Conservation (phyloP, 2,329 filamentous ascomycete species). For the Xylaria sp. region DNA sequence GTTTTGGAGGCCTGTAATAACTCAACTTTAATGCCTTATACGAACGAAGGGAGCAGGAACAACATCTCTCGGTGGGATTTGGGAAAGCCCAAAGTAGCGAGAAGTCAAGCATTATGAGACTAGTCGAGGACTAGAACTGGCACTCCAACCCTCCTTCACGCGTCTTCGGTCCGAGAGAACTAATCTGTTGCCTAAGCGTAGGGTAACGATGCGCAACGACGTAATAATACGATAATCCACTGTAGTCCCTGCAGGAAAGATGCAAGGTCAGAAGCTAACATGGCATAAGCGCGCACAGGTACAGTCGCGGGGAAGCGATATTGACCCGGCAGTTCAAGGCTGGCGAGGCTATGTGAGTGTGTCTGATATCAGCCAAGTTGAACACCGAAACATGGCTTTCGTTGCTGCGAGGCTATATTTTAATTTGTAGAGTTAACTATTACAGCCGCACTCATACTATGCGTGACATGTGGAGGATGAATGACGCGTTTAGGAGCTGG, state of each 20-base stretch:
- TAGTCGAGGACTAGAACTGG: neutral
- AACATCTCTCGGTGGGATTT: neutral
- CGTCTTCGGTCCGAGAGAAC: neutral
- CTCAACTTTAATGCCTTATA: neutral
- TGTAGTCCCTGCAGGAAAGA: neutral
- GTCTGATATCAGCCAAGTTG: neutral
- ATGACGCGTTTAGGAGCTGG: conserved; percentile 8
- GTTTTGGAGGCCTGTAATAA: neutral
- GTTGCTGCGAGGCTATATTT: conserved; percentile 1
- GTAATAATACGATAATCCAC: conserved; percentile 10
- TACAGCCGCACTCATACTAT: neutral
- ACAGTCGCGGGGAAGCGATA: neutral
- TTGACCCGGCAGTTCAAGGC: conserved; percentile 18
- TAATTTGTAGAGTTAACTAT: neutral
- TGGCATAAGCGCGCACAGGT: conserved; percentile 1
- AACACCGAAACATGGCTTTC: neutral
- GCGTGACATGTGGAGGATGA: neutral
- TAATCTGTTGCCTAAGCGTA: neutral
- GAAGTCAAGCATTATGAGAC: neutral
- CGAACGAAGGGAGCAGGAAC: neutral
- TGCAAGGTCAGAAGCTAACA: neutral
- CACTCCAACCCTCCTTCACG: neutral
- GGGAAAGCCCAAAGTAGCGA: neutral
- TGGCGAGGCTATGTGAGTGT: conserved; percentile 19
- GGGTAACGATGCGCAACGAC: conserved; percentile 3